These are phyloP conservation scores for Sphaerulina populicola DNA, from an alignment of 2,329 filamentous ascomycete species.

Conservation along the genomic window DNA sequence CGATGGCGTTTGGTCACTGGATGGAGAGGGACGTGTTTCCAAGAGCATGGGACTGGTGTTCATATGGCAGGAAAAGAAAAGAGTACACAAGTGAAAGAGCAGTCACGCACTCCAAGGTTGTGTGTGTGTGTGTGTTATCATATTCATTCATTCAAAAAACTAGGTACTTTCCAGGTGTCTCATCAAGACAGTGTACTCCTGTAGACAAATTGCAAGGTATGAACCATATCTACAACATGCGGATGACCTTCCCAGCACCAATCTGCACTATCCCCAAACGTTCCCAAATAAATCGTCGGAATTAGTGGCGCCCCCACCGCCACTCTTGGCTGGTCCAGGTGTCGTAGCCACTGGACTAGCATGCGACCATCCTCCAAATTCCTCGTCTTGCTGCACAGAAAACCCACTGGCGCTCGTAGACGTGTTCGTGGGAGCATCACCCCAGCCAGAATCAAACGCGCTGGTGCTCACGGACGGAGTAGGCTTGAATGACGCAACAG, in stretches of 20 bases:
- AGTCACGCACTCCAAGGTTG: no score
- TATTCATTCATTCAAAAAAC: background rate
- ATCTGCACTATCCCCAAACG: conserved; percentile 64
- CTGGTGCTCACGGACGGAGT: conserved; percentile 19
- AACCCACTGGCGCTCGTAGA: conserved; percentile 22
- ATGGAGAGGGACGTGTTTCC: background rate
- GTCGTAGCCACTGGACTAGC: conserved; percentile 43
- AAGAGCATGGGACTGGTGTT: background rate
- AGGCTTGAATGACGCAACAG: conserved; percentile 33
- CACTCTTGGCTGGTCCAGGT: conserved; percentile 42
- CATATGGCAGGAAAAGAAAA: background rate
- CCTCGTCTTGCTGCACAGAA: conserved; percentile 75
- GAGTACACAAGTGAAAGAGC: no score
- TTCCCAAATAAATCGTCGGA: conserved; percentile 87
- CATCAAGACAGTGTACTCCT: background rate
- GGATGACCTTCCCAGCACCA: background rate
- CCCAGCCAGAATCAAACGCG: conserved; percentile 47
- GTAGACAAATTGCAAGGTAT: background rate
- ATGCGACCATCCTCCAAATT: conserved; percentile 92
- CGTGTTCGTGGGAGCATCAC: conserved; percentile 42
- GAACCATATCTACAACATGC: background rate
- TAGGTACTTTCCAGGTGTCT: no score
- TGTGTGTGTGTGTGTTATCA: background rate
- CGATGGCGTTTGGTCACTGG: background rate
- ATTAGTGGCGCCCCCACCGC: conserved; percentile 44